Evolutionary conservation across 305 asterid species (phyloP), one percentile per base, ranked within the genome.

Genomic region (Coffea humblotiana): DNA sequence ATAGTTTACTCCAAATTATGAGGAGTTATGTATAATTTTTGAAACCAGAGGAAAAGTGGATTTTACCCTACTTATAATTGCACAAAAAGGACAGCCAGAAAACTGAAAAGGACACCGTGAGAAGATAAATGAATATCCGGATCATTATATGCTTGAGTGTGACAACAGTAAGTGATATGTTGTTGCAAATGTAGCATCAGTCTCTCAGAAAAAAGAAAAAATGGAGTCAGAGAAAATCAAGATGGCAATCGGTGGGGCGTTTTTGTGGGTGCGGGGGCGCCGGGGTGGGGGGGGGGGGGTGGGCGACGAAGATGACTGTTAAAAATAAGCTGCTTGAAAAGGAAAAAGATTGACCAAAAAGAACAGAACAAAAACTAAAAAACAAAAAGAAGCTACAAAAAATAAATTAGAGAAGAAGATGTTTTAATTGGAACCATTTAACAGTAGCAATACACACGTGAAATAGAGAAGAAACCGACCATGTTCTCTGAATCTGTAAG

Each of bases 401-500:
- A 19, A 71, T 35, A 48, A 68, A 68, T 23, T 16, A 13, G 18
- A 43, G 10, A 68, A 25, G 11, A 25, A 49, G 40, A 52, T 49
- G 71, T 3, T 5, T 15, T 32, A 6, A 18, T 13, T 14, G 72
- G n/a, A 35, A 64, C 9, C 35, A 19, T 9, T 45, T 23, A 6
- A 51, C 2, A 27, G 54, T 1, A 25, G 37, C 35, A 72, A 6
- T 13, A 43, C n/a, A 72, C 80, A 82, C 86, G 89, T 83, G 84
- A 83, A 79, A 58, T 78, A 64, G 66, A 56, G 10, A 51, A 40
- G 37, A 35, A 82, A 54, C 45, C 45, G 90, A 74, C 88, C 52
- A 88, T 52, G 80, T 90, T 80, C 91, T 69, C 74, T 89, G 92
- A 58, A 87, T 84, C 87, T 83, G 89, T 83, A 71, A 43, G 72